Evolutionary conservation across 2,329 filamentous ascomycete species (phyloP).

Genomic region (Blumeria graminis): DNA sequence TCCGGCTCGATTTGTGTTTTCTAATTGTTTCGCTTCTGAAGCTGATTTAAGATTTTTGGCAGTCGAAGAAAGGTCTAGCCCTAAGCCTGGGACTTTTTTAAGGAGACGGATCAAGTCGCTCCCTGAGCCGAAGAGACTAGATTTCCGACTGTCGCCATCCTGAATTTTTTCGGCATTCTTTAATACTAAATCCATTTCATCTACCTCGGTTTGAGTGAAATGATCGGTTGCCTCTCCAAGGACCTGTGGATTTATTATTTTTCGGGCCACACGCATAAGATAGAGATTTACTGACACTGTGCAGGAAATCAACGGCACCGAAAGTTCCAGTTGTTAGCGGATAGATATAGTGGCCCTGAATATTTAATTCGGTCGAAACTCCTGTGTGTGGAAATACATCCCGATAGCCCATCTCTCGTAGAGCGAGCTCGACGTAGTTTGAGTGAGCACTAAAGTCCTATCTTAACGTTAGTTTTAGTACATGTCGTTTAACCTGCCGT

Average conservation of each 20-base stretch:
- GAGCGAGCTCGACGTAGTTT: constrained; percentile 58
- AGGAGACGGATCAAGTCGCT: constrained; percentile 50
- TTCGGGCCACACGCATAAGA: not conserved
- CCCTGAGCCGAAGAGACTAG: constrained; percentile 16
- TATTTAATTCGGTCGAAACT: constrained; percentile 35
- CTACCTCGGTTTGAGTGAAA: constrained; percentile 65
- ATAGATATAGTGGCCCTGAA: constrained; percentile 42
- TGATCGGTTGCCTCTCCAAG: constrained; percentile 56
- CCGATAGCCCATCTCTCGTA: constrained; percentile 45
- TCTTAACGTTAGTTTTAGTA: constrained; percentile 6
- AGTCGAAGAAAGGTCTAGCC: constrained; percentile 39
- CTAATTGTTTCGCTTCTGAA: constrained; percentile 38
- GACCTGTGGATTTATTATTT: constrained; percentile 22
- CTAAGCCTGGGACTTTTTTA: constrained; percentile 48
- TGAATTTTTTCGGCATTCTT: constrained; percentile 35
- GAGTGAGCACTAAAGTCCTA: constrained; percentile 52
- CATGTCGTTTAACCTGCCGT: too few species aligned
- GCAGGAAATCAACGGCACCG: constrained; percentile 63
- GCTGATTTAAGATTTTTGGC: constrained; percentile 35
- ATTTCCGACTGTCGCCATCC: constrained; percentile 15
- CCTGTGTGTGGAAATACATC: constrained; percentile 56
- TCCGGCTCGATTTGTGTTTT: constrained; percentile 22
- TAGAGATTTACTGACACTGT: constrained; percentile 16
- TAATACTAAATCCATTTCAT: constrained; percentile 53
- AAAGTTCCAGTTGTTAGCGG: constrained; percentile 56